Conservation (phyloP, 805 yeast genomes). For the Lipomyces kockii region DNA sequence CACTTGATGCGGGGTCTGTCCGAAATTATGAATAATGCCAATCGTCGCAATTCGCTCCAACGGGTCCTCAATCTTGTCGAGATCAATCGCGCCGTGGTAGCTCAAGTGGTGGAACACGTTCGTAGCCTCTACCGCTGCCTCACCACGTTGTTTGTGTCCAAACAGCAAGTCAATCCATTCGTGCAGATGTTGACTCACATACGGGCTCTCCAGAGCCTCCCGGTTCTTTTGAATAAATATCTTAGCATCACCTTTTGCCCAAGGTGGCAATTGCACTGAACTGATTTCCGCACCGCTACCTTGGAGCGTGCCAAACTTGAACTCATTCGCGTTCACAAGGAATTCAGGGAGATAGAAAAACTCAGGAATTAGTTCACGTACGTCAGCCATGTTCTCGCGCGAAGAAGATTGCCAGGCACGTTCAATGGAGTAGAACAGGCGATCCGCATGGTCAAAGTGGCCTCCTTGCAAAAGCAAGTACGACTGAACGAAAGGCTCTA, state of each 20-base stretch:
- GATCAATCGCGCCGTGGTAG: constrained; percentile 79
- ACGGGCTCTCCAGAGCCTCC: constrained; percentile 81
- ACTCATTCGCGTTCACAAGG: constrained; percentile 64
- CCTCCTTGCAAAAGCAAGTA: constrained; percentile 84
- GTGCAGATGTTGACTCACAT: constrained; percentile 75
- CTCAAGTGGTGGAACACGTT: constrained; percentile 86
- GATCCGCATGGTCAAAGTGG: constrained; percentile 83
- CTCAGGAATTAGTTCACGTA: constrained; percentile 84
- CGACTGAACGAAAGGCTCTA: constrained; percentile 81
- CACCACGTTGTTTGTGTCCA: constrained; percentile 79
- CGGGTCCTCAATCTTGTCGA: constrained; percentile 74
- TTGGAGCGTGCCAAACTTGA: constrained; percentile 73
- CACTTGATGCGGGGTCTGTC: constrained; percentile 82
- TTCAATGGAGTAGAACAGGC: constrained; percentile 74
- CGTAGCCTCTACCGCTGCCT: constrained; percentile 63
- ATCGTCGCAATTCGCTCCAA: constrained; percentile 75
- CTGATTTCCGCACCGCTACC: constrained; percentile 55
- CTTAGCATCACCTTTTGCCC: constrained; percentile 81
- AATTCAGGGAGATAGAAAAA: constrained; percentile 84
- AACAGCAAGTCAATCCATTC: constrained; percentile 86
- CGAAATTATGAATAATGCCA: constrained; percentile 88
- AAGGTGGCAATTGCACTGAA: constrained; percentile 74
- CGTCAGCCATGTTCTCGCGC: constrained; percentile 80
- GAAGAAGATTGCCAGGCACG: constrained; percentile 84
- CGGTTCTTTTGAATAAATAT: constrained; percentile 75